These are phyloP conservation scores for Talaromyces sp. DNA, from an alignment of 2,329 filamentous ascomycete genomes.

Conservation along the genomic window DNA sequence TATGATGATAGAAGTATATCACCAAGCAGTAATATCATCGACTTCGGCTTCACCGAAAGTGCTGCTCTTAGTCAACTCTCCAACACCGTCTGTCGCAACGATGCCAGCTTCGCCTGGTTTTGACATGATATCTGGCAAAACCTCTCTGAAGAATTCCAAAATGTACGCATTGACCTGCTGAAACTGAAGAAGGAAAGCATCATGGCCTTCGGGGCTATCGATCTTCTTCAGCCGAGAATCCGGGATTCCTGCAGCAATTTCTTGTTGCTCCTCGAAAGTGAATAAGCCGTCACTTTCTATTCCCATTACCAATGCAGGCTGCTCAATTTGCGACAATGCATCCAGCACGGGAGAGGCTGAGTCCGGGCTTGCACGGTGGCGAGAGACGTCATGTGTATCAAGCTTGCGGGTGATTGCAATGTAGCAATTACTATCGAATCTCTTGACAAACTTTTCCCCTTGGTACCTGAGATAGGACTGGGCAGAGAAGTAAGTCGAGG, in stretches of 20 bases:
- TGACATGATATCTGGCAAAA: constrained; percentile 83
- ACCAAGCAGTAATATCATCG: constrained; percentile 95
- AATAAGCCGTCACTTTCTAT: constrained; percentile 96
- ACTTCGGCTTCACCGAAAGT: constrained; percentile 95
- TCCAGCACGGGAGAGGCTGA: constrained; percentile 57
- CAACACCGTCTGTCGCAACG: constrained; percentile 52
- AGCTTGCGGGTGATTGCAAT: constrained; percentile 98
- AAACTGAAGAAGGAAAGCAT: constrained; percentile 94
- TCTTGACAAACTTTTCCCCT: constrained; percentile 90
- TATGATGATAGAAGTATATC: constrained; percentile 23
- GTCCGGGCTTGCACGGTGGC: constrained; percentile 57
- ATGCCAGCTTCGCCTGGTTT: constrained; percentile 50
- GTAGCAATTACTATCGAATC: constrained; percentile 98
- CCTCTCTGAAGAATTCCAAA: constrained; percentile 75
- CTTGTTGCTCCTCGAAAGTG: constrained; percentile 93
- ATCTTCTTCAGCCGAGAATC: constrained; percentile 78
- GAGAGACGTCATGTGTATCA: constrained; percentile 92
- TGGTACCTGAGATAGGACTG: constrained; percentile 98
- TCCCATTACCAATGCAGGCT: constrained; percentile 85
- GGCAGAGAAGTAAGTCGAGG: constrained; percentile 91
- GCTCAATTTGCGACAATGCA: constrained; percentile 76
- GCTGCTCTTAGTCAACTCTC: constrained; percentile 74
- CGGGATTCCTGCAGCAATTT: constrained; percentile 77
- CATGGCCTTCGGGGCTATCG: constrained; percentile 90
- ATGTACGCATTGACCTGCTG: constrained; percentile 93